Base-by-base conservation (phyloP, 148 eudicot genomes). In the Fagopyrum homotropicum region DNA sequence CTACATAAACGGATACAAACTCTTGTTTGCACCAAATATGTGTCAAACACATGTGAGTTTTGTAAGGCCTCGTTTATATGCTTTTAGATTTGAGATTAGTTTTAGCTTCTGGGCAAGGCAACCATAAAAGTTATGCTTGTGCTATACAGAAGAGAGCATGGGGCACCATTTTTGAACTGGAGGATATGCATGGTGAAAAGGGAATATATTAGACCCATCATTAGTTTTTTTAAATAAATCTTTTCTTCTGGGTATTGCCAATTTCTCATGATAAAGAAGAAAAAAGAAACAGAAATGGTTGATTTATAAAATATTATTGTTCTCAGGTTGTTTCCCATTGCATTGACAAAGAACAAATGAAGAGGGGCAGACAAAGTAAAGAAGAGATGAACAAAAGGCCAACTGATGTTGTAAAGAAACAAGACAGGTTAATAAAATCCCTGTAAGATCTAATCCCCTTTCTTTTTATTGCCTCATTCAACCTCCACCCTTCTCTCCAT, bases 321-420 rank as follows among this genome's bases (percentile, higher is more conserved):
- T 80, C 83, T 76, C 74, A 80, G 81, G 83, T 77, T 85, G 89
- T 84, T 85, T 82, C 91, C 88, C 73, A 77, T 46, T 79, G 26
- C 82, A 77, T 77, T 81, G 89, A 88, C 91, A 88, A 71, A 35
- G 83, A 84, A 79, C 72, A 80, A 82, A 79, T 71, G 79, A 80
- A 66, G 47, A 35, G 40, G 40, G 40, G 50, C 8, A 29, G 54
- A 26, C 61, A 72, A 69, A 5, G 75, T 68, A 69, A 44, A 69
- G 40, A 29, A 74, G 47, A 73, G 73, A 72, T 61, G 71, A 77
- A 50, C 72, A 63, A 56, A 76, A 80, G 56, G 59, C 55, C 51
- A 73, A 80, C 49, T 77, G 50, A 76, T 73, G 50, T 74, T 26
- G 74, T 54, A 80, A 35, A 15, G 14, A 72, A 72, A 73, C 55